A percentile compares a stretch with the other conserved stretches of the same genome.
phyloP scores from a whole-genome alignment of 2,329 filamentous ascomycete species.

The Clarireedia monteithiana region DNA sequence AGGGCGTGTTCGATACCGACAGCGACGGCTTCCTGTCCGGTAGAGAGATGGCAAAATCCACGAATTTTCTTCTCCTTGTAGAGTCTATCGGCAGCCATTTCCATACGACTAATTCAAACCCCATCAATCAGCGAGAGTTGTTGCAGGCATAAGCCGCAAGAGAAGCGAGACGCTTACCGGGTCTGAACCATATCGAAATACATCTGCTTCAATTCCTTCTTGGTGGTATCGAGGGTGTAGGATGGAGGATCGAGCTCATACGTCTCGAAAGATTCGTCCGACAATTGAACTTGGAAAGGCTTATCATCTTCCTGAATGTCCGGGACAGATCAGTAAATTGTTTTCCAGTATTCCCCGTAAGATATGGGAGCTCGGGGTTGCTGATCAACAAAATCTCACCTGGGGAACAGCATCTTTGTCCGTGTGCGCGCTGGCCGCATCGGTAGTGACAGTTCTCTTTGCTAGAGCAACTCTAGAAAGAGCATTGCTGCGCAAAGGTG shows the following conservation, averaged over 20 bases:
- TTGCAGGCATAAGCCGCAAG: not conserved
- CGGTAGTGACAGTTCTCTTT: conserved; percentile 77
- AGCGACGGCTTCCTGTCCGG: conserved; percentile 94
- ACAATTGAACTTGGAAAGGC: conserved; percentile 84
- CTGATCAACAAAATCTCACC: conserved; percentile 34
- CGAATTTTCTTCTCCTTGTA: conserved; percentile 99
- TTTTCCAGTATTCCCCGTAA: no score
- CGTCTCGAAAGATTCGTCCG: conserved; percentile 98
- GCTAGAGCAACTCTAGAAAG: conserved; percentile 30
- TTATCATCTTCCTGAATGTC: conserved; percentile 75
- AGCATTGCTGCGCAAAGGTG: conserved; percentile 42
- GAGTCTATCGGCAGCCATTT: conserved; percentile 96
- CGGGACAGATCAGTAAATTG: not conserved
- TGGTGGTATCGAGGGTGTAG: conserved; percentile 88
- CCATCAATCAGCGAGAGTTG: conserved; percentile 9
- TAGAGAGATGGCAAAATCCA: conserved; percentile 98
- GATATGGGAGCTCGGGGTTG: no score
- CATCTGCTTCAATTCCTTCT: conserved; percentile 98
- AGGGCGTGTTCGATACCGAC: conserved; percentile 96
- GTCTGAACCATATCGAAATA: conserved; percentile 96
- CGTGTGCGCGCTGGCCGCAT: conserved; percentile 86
- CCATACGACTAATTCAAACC: conserved; percentile 70
- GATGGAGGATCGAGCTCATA: conserved; percentile 96
- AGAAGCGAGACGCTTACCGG: conserved; percentile 54
- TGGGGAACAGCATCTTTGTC: conserved; percentile 66